Conservation (phyloP, 1,284 basidiomycete species). For the Melampsora larici-populina region DNA sequence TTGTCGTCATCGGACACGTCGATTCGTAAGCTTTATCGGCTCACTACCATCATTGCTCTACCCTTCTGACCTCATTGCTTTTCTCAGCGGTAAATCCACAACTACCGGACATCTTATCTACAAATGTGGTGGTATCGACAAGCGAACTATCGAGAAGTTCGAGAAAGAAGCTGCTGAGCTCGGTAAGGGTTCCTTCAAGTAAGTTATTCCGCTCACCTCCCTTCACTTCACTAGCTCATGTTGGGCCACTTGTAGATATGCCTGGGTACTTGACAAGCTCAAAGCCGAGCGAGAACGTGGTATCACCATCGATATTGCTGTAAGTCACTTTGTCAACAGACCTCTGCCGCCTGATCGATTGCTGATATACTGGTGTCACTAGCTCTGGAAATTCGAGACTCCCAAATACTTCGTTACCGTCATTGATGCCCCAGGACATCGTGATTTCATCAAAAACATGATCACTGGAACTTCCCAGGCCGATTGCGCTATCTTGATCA, state of each 20-base stretch:
- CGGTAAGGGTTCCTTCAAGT: slow-evolving; percentile 99
- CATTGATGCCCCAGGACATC: slow-evolving; percentile 98
- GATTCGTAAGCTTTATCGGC: slow-evolving; percentile 63
- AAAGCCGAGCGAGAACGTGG: slow-evolving; percentile 99
- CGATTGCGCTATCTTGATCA: slow-evolving; percentile 99
- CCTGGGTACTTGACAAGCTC: slow-evolving; percentile 99
- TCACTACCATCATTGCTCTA: not conserved
- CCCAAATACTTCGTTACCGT: slow-evolving; percentile 62
- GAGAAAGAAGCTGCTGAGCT: slow-evolving; percentile 99
- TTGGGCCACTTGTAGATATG: slow-evolving; percentile 58
- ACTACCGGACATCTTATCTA: slow-evolving; percentile 99
- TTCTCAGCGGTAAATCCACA: slow-evolving; percentile 77
- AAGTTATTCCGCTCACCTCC: slow-evolving; percentile 57
- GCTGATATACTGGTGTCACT: slow-evolving; percentile 2
- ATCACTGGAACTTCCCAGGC: slow-evolving; percentile 99
- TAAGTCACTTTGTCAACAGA: slow-evolving; percentile 20
- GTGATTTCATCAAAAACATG: slow-evolving; percentile 99
- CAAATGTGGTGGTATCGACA: slow-evolving; percentile 99
- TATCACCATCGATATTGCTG: slow-evolving; percentile 99
- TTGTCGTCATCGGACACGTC: slow-evolving; percentile 84
- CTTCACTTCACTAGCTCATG: not conserved
- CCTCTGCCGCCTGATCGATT: slow-evolving; percentile 11
- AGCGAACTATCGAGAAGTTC: slow-evolving; percentile 73
- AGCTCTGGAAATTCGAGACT: slow-evolving; percentile 90
- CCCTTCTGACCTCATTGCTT: slow-evolving; percentile 11